Conservation (phyloP, 78 protist species). For the slime mould (Dictyostelium discoideum) region DNA sequence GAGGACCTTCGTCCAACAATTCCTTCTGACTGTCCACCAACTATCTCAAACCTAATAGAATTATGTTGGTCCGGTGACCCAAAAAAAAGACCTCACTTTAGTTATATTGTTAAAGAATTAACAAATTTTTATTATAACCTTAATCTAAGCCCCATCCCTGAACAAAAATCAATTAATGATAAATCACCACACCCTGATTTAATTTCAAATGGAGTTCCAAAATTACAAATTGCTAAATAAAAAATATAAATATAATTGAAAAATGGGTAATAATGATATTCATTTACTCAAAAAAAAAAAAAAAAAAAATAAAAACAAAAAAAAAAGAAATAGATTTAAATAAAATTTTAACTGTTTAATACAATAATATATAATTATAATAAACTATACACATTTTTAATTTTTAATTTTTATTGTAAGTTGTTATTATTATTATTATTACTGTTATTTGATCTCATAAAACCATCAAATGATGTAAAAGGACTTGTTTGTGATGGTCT, state of each 20-base stretch:
- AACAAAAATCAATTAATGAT: neutral
- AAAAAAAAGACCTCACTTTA: constrained; percentile 41
- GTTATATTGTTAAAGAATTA: constrained; percentile 32
- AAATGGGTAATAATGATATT: neutral
- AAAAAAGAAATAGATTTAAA: no score
- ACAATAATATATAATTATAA: neutral
- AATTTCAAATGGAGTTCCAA: neutral
- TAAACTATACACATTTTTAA: neutral
- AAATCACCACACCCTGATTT: neutral
- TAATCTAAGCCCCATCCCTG: neutral
- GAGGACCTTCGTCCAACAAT: constrained; percentile 66
- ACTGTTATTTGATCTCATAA: neutral
- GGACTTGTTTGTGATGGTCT: neutral
- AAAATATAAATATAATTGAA: no score
- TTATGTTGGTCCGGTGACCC: constrained; percentile 66
- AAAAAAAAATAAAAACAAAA: neutral
- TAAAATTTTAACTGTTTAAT: neutral
- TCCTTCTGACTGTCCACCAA: constrained; percentile 41
- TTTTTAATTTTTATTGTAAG: neutral
- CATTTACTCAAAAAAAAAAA: neutral
- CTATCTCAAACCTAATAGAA: constrained; percentile 19
- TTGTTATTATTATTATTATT: neutral
- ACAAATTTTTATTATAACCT: neutral
- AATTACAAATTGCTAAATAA: neutral
- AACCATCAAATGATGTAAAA: neutral